A percentile compares a stretch with the other conserved stretches of the same genome.
phyloP scores from a whole-genome alignment of 257 asterid genomes.

The Gynochthodes officinalis region DNA sequence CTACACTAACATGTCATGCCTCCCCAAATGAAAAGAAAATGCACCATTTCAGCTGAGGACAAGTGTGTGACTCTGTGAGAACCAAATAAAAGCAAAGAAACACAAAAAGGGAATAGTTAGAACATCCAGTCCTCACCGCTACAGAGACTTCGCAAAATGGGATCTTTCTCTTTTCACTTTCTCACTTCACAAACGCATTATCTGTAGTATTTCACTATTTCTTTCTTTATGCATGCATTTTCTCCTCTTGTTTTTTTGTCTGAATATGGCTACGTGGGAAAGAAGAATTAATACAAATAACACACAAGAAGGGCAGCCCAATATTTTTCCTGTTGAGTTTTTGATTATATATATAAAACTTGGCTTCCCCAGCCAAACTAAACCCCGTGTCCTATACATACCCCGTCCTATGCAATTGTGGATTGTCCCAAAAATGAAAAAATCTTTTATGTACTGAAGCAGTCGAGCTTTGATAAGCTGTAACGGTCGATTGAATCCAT shows the following conservation, averaged over 20 bases:
- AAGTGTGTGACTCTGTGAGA: conserved; percentile 16
- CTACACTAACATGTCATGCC: not conserved
- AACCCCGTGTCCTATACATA: not conserved
- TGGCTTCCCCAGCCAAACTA: not conserved
- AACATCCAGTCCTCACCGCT: conserved; percentile 59
- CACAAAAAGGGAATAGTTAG: conserved; percentile 47
- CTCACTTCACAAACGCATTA: conserved; percentile 10
- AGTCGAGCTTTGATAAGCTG: conserved; percentile 65
- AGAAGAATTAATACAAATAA: too few species aligned
- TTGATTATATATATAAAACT: too few species aligned
- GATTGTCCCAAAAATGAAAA: conserved; percentile 35
- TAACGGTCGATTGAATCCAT: conserved; percentile 67
- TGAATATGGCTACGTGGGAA: conserved; percentile 1
- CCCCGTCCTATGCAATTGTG: conserved; percentile 1
- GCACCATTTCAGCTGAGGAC: not conserved
- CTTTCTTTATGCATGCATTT: conserved; percentile 15
- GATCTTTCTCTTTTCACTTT: conserved; percentile 9
- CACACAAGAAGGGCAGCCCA: not conserved
- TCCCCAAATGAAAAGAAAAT: not conserved
- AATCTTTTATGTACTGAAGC: conserved; percentile 55
- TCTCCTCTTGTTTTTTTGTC: not conserved
- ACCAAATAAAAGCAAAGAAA: conserved; percentile 28
- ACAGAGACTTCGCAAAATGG: conserved; percentile 39
- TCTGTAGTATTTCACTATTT: not conserved
- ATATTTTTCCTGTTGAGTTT: not conserved